Evolutionary conservation across 495 filamentous ascomycete species (phyloP).

Genomic region (Hyaloscypha bicolor): DNA sequence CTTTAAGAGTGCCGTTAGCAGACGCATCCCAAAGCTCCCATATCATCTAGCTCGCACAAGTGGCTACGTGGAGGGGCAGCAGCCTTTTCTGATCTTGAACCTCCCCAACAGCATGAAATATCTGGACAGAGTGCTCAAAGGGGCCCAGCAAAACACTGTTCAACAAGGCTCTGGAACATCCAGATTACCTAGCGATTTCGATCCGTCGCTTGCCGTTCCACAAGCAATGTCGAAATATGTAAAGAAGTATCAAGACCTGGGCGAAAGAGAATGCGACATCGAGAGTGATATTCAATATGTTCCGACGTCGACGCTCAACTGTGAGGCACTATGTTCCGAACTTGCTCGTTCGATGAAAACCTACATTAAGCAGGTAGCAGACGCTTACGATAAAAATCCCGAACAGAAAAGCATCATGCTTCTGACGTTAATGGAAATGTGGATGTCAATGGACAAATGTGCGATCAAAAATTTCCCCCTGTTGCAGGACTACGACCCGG

Average conservation of each 20-base stretch:
- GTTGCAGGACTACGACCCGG: conserved; percentile 19
- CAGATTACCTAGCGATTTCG: too few species aligned
- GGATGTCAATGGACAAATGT: conserved; percentile 24
- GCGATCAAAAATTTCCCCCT: conserved; percentile 6
- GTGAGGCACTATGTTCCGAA: conserved; percentile 14
- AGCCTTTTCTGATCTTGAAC: background rate
- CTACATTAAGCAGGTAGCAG: conserved; percentile 38
- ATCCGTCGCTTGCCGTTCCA: too few species aligned
- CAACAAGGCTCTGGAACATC: too few species aligned
- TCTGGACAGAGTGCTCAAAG: background rate
- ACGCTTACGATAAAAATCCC: conserved; percentile 46
- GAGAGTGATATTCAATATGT: conserved; percentile 14
- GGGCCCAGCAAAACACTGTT: too few species aligned
- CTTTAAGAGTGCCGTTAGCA: too few species aligned
- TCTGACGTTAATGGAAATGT: conserved; percentile 27
- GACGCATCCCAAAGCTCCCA: too few species aligned
- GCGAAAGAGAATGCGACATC: conserved; percentile 34
- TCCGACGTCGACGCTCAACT: background rate
- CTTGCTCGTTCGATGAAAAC: conserved; percentile 40
- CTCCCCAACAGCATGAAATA: background rate
- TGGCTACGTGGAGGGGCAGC: too few species aligned
- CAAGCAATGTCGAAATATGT: conserved; percentile 22
- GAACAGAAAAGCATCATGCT: conserved; percentile 37
- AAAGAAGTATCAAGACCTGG: conserved; percentile 33
- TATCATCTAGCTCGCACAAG: too few species aligned